Conservation (phyloP, 1,284 basidiomycete species). For the Inonotus hispidus region DNA sequence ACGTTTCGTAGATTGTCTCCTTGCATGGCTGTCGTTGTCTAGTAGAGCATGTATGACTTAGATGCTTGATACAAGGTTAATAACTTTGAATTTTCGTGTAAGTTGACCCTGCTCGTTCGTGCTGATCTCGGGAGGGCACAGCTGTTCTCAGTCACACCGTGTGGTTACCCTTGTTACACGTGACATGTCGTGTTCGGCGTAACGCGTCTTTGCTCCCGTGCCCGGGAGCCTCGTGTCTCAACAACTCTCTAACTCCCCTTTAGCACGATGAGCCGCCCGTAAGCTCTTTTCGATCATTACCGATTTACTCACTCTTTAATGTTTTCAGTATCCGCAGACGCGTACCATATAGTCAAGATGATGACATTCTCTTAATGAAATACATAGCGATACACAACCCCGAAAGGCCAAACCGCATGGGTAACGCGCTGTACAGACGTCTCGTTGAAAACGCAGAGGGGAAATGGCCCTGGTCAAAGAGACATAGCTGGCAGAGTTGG, state of each 20-base stretch:
- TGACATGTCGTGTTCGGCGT: background rate
- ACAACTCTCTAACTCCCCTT: background rate
- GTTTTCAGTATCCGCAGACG: background rate
- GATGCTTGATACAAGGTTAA: background rate
- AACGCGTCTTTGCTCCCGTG: background rate
- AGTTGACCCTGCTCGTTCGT: no score
- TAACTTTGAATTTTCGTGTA: background rate
- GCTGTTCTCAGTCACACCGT: no score
- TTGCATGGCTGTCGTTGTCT: background rate
- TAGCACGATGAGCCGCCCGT: background rate
- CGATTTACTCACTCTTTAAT: background rate
- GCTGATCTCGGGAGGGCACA: no score
- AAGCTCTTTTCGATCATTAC: background rate
- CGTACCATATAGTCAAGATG: slow-evolving; percentile 22
- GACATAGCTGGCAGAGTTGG: slow-evolving; percentile 51
- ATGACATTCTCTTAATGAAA: slow-evolving; percentile 35
- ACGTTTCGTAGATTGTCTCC: background rate
- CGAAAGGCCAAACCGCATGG: slow-evolving; percentile 31
- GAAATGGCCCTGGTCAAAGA: slow-evolving; percentile 36
- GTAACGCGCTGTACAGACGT: slow-evolving; percentile 36
- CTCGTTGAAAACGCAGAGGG: slow-evolving; percentile 36
- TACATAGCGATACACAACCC: slow-evolving; percentile 39
- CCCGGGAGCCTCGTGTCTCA: background rate
- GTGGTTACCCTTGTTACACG: background rate
- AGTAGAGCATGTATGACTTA: no score